Evolutionary conservation across 495 filamentous ascomycete species (phyloP).

Genomic region (Penicillium flavigenum): DNA sequence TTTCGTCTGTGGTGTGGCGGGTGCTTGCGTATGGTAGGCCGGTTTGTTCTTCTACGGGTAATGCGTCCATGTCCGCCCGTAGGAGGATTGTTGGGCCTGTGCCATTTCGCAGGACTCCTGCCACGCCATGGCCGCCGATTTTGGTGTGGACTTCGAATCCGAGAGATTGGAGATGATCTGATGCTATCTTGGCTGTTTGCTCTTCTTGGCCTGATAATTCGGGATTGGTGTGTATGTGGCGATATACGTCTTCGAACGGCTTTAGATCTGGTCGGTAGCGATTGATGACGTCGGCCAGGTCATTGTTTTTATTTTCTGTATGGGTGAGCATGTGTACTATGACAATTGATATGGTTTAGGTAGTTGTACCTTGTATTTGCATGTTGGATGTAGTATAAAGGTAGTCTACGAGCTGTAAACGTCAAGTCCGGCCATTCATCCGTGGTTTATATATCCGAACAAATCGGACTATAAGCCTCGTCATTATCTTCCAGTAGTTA

Average conservation of each 20-base stretch:
- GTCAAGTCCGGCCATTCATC: too few species aligned
- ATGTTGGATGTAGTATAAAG: not conserved
- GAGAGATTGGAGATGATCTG: conserved; percentile 36
- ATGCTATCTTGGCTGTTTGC: conserved; percentile 42
- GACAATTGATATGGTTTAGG: not conserved
- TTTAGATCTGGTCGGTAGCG: conserved; percentile 34
- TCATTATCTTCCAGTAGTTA: not conserved
- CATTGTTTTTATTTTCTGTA: not conserved
- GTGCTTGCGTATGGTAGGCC: conserved; percentile 55
- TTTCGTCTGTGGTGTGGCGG: conserved; percentile 37
- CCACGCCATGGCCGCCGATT: conserved; percentile 59
- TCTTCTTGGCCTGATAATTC: conserved; percentile 53
- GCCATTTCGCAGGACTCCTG: conserved; percentile 57
- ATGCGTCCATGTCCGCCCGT: conserved; percentile 61
- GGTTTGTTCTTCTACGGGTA: conserved; percentile 58
- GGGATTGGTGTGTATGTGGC: conserved; percentile 48
- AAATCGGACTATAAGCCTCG: not conserved
- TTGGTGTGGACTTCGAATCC: conserved; percentile 46
- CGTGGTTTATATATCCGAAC: not conserved
- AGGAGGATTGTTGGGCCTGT: conserved; percentile 53
- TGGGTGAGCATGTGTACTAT: not conserved
- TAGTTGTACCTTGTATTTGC: conserved; percentile 5
- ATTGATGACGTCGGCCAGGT: conserved; percentile 11
- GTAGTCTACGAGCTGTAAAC: not conserved
- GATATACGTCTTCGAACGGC: conserved; percentile 47